Evolutionary conservation across 345 rosid genomes (phyloP).

Genomic region (Boechera stricta): DNA sequence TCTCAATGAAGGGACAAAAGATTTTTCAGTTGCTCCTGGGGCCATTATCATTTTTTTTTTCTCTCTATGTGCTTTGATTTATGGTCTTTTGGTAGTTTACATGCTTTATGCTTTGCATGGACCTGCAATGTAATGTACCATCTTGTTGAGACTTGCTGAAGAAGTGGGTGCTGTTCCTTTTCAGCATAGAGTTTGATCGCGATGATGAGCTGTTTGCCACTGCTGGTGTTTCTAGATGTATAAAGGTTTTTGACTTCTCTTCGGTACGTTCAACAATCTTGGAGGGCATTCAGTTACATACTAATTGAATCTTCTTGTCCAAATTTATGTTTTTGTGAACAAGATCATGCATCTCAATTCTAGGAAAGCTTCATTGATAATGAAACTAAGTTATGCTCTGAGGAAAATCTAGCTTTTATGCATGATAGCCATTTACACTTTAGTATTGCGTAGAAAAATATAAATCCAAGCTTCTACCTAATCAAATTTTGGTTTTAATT

Average conservation of each 20-base stretch:
- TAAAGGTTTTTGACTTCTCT: constrained; percentile 94
- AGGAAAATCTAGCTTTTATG: constrained; percentile 22
- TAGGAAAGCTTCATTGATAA: constrained; percentile 24
- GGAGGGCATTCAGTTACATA: constrained; percentile 9
- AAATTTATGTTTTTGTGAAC: constrained; percentile 25
- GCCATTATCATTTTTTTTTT: background rate
- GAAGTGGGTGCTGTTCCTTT: constrained; percentile 25
- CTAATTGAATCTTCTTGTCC: constrained; percentile 3
- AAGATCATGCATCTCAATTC: constrained; percentile 21
- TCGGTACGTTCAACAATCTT: constrained; percentile 56
- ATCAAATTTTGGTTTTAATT: constrained; percentile 6
- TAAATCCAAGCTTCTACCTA: constrained; percentile 10
- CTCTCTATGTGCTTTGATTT: constrained; percentile 22
- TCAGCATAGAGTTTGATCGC: constrained; percentile 98
- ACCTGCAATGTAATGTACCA: constrained; percentile 5
- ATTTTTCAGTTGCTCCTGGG: constrained; percentile 5
- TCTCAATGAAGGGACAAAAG: background rate
- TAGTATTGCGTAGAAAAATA: constrained; percentile 13
- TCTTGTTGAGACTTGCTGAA: constrained; percentile 29
- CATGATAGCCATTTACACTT: constrained; percentile 23
- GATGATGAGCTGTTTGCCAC: constrained; percentile 97
- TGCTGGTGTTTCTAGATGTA: constrained; percentile 96
- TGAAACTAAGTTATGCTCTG: constrained; percentile 15
- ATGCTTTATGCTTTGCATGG: constrained; percentile 28
- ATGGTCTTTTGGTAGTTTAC: background rate